Conservation (phyloP, 129 eudicot genomes). For the Smallanthus sonchifolius region DNA sequence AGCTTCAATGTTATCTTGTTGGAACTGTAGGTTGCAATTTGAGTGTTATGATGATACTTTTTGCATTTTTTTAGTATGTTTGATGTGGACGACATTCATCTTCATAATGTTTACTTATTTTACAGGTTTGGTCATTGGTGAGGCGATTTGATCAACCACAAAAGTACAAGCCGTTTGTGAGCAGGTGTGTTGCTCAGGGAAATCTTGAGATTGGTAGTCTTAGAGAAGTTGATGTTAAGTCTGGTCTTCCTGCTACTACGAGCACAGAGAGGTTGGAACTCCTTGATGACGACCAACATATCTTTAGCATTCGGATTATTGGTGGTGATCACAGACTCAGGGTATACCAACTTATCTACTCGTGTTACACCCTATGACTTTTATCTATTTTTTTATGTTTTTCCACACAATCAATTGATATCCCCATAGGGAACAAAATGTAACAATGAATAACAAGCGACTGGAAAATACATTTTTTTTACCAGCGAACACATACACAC, state of each 20-base stretch:
- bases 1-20: background rate
- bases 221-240: slow-evolving; percentile 67
- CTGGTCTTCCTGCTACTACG: slow-evolving; percentile 70
- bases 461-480: background rate
- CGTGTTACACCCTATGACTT: no score
- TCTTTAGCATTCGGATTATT: slow-evolving; percentile 53
- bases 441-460: background rate
- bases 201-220: slow-evolving; percentile 59
- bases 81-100: background rate
- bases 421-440: no score
- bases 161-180: slow-evolving; percentile 64
- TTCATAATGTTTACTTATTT: background rate
- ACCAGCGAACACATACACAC: no score
- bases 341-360: slow-evolving; percentile 31
- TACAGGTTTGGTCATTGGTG: slow-evolving; percentile 64
- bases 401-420: background rate
- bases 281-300: slow-evolving; percentile 62
- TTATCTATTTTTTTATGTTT: background rate
- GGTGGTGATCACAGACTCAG: slow-evolving; percentile 77
- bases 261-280: slow-evolving; percentile 69
- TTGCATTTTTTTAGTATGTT: background rate
- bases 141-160: slow-evolving; percentile 72
- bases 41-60: background rate
- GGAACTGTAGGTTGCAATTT: background rate
- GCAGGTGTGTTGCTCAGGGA: slow-evolving; percentile 57